Percentiles rank a stretch among this genome's conserved stretches.
phyloP scores from a whole-genome alignment of 2,329 filamentous ascomycete species.

The Botrytis tulipae region DNA sequence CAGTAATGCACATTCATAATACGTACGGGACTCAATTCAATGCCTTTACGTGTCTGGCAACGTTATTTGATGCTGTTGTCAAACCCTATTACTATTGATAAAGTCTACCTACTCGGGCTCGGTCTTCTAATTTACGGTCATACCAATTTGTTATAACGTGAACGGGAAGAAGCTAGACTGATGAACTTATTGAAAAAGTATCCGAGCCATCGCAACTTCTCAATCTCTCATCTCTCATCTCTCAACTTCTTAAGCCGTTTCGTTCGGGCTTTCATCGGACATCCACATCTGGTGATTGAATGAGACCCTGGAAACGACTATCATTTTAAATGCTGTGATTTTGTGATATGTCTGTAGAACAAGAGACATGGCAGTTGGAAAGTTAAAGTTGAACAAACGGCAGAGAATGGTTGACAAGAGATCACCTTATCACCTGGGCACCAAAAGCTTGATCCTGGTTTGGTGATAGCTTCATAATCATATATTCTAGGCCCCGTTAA shows the following conservation, averaged over 20 bases:
- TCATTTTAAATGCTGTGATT: neutral
- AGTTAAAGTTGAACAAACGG: neutral
- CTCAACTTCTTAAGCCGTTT: neutral
- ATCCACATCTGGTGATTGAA: neutral
- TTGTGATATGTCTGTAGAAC: neutral
- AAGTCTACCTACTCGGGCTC: neutral
- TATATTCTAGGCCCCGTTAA: neutral
- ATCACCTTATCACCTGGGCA: neutral
- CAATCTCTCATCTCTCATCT: too few relatives aligned
- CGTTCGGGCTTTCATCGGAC: neutral
- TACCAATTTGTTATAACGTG: neutral
- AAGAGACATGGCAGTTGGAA: neutral
- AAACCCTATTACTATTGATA: too few relatives aligned
- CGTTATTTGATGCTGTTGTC: neutral
- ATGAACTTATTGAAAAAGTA: neutral
- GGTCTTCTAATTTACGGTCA: neutral
- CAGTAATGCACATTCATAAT: neutral
- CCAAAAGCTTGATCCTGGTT: constrained; percentile 12
- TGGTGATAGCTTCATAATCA: constrained; percentile 14
- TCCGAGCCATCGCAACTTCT: neutral
- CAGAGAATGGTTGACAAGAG: neutral
- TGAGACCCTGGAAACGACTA: neutral
- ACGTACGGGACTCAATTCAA: neutral
- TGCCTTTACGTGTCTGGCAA: neutral
- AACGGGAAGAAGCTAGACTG: neutral